Percentiles rank a stretch among this genome's conserved stretches.
phyloP scores from a whole-genome alignment of 192 early-diverging fungal genomes.

The Coemansia asiatica region DNA sequence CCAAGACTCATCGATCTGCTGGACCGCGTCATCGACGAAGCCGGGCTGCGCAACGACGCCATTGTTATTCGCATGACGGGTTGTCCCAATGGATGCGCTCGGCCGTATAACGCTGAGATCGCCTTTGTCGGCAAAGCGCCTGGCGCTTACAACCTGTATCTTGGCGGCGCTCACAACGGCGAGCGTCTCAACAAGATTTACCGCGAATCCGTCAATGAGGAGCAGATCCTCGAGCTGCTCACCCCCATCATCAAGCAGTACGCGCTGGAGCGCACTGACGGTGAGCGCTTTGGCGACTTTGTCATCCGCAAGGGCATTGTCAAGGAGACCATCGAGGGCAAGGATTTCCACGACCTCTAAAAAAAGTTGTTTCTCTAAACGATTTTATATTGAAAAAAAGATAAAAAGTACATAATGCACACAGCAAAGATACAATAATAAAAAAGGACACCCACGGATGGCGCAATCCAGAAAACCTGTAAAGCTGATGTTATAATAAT shows the following conservation, averaged over 20 bases:
- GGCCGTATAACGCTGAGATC: constrained; percentile 92
- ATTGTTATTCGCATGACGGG: constrained; percentile 98
- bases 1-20: constrained; percentile 79
- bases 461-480: not conserved
- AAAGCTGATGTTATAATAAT: too few species aligned
- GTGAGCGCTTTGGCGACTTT: constrained; percentile 94
- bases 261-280: constrained; percentile 65
- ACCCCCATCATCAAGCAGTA: constrained; percentile 81
- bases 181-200: constrained; percentile 89
- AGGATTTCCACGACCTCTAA: constrained; percentile 71
- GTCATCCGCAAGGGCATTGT: constrained; percentile 85
- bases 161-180: constrained; percentile 86
- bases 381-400: not conserved
- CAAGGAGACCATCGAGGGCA: constrained; percentile 73
- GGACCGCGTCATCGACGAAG: constrained; percentile 75
- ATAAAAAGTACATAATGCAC: constrained; percentile 1
- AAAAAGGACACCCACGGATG: not conserved
- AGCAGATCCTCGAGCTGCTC: constrained; percentile 78
- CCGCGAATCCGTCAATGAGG: constrained; percentile 85
- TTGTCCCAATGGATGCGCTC: constrained; percentile 97
- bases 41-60: constrained; percentile 82
- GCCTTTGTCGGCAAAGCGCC: constrained; percentile 95
- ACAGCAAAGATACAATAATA: not conserved
- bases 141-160: constrained; percentile 92
- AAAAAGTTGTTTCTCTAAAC: not conserved